phyloP scores from a whole-genome alignment of 2,329 filamentous ascomycete species.

The Penicillium brasilianum region DNA sequence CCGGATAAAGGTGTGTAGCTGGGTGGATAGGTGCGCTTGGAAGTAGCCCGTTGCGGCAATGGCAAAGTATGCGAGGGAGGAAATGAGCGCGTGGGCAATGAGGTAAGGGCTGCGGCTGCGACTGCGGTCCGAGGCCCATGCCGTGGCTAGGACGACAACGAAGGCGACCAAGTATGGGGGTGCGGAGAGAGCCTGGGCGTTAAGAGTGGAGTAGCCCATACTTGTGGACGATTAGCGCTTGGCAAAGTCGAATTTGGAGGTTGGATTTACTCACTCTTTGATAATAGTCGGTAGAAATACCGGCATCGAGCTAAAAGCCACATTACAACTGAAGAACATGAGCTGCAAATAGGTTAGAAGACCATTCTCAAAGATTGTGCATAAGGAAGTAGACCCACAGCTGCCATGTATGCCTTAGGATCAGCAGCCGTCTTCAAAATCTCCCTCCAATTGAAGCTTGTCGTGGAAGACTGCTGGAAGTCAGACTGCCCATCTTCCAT shows the following conservation, averaged over 20 bases:
- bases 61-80: conserved; percentile 68
- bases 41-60: conserved; percentile 59
- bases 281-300: conserved; percentile 86
- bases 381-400: conserved; percentile 46
- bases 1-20: conserved; percentile 51
- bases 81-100: conserved; percentile 70
- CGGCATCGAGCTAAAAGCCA: conserved; percentile 84
- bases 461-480: conserved; percentile 36
- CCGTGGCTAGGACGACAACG: conserved; percentile 70
- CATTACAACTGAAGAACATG: conserved; percentile 88
- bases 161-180: conserved; percentile 83
- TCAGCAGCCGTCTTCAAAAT: conserved; percentile 65
- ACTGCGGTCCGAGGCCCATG: conserved; percentile 71
- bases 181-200: conserved; percentile 77
- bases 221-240: conserved; percentile 28
- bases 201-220: conserved; percentile 72
- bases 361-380: not conserved
- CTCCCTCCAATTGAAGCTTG: conserved; percentile 60
- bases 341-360: conserved; percentile 39
- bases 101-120: conserved; percentile 69
- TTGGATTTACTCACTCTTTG: conserved; percentile 52
- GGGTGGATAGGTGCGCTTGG: conserved; percentile 43
- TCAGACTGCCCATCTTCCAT: conserved; percentile 59
- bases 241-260: not conserved
- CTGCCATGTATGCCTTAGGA: conserved; percentile 74